Percentiles rank a stretch among this genome's conserved stretches.
These are phyloP conservation scores for Metarhizium album DNA, from an alignment of 2,329 filamentous ascomycete genomes.

Conservation along the genomic window DNA sequence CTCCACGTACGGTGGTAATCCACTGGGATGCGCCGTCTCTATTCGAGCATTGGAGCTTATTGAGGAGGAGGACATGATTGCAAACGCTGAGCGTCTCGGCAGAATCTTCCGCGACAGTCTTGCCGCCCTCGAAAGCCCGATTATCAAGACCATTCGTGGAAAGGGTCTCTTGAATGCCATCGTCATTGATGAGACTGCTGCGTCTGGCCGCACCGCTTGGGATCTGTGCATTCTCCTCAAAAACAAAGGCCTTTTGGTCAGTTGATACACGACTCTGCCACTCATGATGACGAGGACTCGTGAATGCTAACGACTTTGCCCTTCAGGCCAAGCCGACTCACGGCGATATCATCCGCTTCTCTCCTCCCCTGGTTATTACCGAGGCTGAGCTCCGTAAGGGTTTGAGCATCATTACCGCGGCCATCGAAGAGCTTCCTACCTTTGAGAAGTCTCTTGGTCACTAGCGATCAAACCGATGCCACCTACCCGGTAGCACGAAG, in stretches of 20 bases:
- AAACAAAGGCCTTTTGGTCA: constrained; percentile 83
- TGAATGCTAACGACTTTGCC: neutral
- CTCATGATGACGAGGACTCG: neutral
- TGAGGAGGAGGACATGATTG: constrained; percentile 79
- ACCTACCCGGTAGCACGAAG: constrained; percentile 8
- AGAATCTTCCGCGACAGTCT: constrained; percentile 75
- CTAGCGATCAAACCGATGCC: constrained; percentile 13
- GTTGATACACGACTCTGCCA: constrained; percentile 18
- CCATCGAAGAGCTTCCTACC: constrained; percentile 69
- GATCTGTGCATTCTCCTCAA: constrained; percentile 94
- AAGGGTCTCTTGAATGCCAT: constrained; percentile 94
- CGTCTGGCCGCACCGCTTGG: constrained; percentile 83
- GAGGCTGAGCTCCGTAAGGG: constrained; percentile 75
- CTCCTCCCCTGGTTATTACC: constrained; percentile 90
- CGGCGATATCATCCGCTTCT: constrained; percentile 95
- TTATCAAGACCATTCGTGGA: constrained; percentile 75
- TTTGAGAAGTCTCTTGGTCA: constrained; percentile 28
- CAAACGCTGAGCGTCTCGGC: constrained; percentile 71
- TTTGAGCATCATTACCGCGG: constrained; percentile 67
- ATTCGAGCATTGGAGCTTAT: constrained; percentile 92
- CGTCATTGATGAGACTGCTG: constrained; percentile 83
- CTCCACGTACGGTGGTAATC: constrained; percentile 97
- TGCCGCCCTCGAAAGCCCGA: constrained; percentile 61
- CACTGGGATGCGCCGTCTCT: constrained; percentile 86
- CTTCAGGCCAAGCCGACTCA: constrained; percentile 94